Percentiles rank a stretch among this genome's conserved stretches.
phyloP scores from a whole-genome alignment of 2,329 filamentous ascomycete species.

The Cladosporium sp. region DNA sequence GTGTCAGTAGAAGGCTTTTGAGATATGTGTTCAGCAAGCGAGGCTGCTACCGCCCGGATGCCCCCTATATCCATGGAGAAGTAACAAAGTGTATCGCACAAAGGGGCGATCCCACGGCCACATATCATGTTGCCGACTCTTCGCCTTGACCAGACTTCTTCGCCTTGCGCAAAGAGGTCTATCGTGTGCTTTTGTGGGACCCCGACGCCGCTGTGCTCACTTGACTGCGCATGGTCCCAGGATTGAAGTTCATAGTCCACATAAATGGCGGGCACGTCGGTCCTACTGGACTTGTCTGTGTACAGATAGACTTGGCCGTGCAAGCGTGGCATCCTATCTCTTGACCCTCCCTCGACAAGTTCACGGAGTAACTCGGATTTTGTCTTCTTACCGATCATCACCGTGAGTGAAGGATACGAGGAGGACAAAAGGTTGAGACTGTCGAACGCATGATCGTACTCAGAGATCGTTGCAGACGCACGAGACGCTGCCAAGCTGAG shows the following conservation, averaged over 20 bases:
- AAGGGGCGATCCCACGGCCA: slow-evolving; percentile 24
- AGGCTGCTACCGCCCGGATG: slow-evolving; percentile 24
- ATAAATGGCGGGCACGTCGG: background rate
- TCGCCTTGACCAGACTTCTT: slow-evolving; percentile 11
- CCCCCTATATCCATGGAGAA: slow-evolving; percentile 33
- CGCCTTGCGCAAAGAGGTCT: slow-evolving; percentile 11
- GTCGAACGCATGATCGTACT: slow-evolving; percentile 3
- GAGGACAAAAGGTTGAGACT: background rate
- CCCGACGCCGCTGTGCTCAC: background rate
- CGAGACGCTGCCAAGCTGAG: background rate
- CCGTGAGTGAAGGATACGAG: slow-evolving; percentile 1
- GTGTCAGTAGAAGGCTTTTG: slow-evolving; percentile 18
- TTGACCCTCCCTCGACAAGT: background rate
- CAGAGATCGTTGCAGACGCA: background rate
- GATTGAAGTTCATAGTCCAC: background rate
- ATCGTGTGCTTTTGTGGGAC: slow-evolving; percentile 32
- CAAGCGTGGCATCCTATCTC: slow-evolving; percentile 3
- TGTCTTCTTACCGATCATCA: slow-evolving; percentile 8
- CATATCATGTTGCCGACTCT: slow-evolving; percentile 23
- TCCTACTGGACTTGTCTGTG: background rate
- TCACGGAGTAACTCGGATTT: background rate
- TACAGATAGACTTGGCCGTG: slow-evolving; percentile 11
- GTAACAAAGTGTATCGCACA: slow-evolving; percentile 31
- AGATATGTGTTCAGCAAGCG: slow-evolving; percentile 27
- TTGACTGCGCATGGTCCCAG: background rate